Evolutionary conservation across 306 rosid genomes (phyloP), one percentile per base, ranked within the genome.

Genomic region (Cotoneaster glaucophyllus): DNA sequence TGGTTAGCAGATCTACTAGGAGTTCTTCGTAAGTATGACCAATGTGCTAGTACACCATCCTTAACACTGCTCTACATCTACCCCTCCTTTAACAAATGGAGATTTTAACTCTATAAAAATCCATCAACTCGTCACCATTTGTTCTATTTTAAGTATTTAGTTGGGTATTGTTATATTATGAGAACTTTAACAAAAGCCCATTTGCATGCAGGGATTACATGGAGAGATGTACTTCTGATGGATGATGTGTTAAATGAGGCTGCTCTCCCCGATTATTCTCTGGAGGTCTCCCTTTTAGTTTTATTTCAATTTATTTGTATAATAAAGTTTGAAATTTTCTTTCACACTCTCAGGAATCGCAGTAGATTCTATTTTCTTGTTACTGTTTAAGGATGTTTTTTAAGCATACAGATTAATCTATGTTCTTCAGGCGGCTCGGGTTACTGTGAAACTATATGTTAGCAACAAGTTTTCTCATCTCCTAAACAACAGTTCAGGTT

Each of bases 211-310:
- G 97, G 90, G 76, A 76, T 83, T 79, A 79, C 85, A 62, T 89
- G 95, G 97, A 83, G 76, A 82, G 91, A 91, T 72, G 89, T 85
- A 39, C 88, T 87, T 72, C 78, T 85, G 78, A 80, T 91, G 86
- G 97, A 91, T 82, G 93, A 86, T 77, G 89, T 88, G 75, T 79
- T 91, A 69, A 82, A 73, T 57, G 97, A 91, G 82, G 97, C 90
- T 62, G 80, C 82, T 83, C 88, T 91, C 62, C 81, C 84, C 45
- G 71, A 85, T 79, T 85, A 83, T 79, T 88, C 93, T 77, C 73
- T 89, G 82, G 90, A 91, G 97, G 97, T 91, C 58, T 69, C 41
- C 77, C 59, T 74, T 32, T 70, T 12, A 68, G 13, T 68, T 31
- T 25, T 15, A 11, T 78, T 70, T 64, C 32, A 31, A 22, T 34